Evolutionary conservation across 306 rosid species (phyloP).

Genomic region (Oemleria cerasiformis): DNA sequence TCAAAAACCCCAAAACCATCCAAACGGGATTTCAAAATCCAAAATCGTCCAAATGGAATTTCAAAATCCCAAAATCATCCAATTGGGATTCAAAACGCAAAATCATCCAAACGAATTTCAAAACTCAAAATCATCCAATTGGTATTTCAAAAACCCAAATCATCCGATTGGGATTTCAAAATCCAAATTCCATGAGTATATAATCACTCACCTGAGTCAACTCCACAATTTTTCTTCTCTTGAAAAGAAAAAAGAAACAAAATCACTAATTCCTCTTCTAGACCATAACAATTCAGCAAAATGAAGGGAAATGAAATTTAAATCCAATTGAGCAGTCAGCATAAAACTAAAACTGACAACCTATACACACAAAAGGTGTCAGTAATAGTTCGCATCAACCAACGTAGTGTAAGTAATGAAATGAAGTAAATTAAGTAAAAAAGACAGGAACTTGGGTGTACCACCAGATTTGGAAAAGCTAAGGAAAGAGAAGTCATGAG

Average conservation of each 20-base stretch:
- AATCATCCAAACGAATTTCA: not conserved
- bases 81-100: conserved; percentile 24
- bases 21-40: conserved; percentile 17
- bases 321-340: not conserved
- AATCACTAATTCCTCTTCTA: not conserved
- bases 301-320: not conserved
- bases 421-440: not conserved
- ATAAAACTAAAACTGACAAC: conserved; percentile 5
- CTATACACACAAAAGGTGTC: conserved; percentile 5
- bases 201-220: not conserved
- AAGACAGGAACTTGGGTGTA: not conserved
- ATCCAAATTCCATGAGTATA: not conserved
- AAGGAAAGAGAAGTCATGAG: conserved; percentile 37
- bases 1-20: conserved; percentile 2
- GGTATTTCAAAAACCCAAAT: conserved; percentile 3
- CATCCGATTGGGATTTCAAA: not conserved
- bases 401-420: not conserved
- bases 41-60: not conserved
- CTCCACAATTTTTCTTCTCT: not conserved
- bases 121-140: conserved; percentile 1
- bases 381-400: no score
- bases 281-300: no score
- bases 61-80: not conserved
- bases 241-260: not conserved
- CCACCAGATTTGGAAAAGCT: conserved; percentile 65